A percentile compares a stretch with the other conserved stretches of the same genome.
These are phyloP conservation scores for Cymbopogon flexuosus DNA, from an alignment of 202 grass and related monocot species.

Conservation along the genomic window DNA sequence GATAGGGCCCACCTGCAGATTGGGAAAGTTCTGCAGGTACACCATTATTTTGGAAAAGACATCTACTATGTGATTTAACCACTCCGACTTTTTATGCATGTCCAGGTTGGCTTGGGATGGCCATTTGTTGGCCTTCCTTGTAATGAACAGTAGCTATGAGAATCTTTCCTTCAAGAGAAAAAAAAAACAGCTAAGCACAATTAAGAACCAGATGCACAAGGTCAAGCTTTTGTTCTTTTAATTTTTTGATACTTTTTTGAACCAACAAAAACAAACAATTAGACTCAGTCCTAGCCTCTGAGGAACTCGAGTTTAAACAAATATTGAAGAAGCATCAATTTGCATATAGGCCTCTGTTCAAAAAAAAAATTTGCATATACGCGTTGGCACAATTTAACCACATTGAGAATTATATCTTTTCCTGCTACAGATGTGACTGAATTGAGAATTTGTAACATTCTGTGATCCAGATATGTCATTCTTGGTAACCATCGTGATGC, in stretches of 20 bases:
- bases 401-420: background rate
- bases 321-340: background rate
- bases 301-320: background rate
- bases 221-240: too few species aligned
- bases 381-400: background rate
- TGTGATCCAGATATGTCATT: conserved; percentile 50
- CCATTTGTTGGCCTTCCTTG: background rate
- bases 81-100: background rate
- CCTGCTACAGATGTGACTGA: background rate
- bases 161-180: background rate
- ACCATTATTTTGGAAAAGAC: background rate
- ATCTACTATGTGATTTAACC: background rate
- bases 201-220: background rate
- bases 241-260: background rate
- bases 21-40: background rate
- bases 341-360: too few species aligned
- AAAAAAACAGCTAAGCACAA: background rate
- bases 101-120: background rate
- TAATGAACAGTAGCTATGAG: background rate
- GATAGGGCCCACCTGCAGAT: background rate
- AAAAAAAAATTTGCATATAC: background rate
- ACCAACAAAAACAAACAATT: conserved; percentile 6
- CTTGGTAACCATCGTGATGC: conserved; percentile 75
- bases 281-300: background rate
- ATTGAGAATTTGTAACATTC: background rate